phyloP scores from a whole-genome alignment of 2,329 filamentous ascomycete genomes.

The Blumeriella jaapii region DNA sequence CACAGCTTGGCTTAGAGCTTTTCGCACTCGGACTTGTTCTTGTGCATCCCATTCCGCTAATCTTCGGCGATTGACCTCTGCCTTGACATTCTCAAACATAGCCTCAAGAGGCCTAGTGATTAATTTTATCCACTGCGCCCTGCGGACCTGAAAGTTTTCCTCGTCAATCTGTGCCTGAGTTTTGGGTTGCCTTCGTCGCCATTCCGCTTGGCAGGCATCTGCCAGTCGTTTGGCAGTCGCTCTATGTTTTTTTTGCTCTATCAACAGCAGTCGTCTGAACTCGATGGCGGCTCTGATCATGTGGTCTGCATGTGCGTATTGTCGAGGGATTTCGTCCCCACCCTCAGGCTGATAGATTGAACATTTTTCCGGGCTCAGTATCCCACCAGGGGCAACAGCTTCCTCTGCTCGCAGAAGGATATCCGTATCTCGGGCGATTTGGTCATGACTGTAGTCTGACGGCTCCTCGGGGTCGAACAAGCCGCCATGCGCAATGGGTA shows the following conservation, averaged over 20 bases:
- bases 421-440: conserved; percentile 55
- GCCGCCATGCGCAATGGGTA: conserved; percentile 48
- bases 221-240: conserved; percentile 70
- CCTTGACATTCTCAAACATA: conserved; percentile 54
- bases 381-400: conserved; percentile 62
- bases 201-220: conserved; percentile 65
- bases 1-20: conserved; percentile 62
- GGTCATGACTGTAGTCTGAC: conserved; percentile 45
- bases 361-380: conserved; percentile 60
- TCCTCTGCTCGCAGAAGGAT: conserved; percentile 59
- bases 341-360: conserved; percentile 63
- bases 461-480: conserved; percentile 43
- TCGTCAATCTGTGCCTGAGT: conserved; percentile 69
- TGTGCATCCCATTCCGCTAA: conserved; percentile 53
- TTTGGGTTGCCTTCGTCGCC: conserved; percentile 62
- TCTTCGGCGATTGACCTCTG: conserved; percentile 48
- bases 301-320: conserved; percentile 84
- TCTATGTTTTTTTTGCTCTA: conserved; percentile 69
- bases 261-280: conserved; percentile 68
- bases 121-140: conserved; percentile 60
- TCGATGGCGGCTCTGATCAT: conserved; percentile 67
- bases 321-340: conserved; percentile 58
- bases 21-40: conserved; percentile 51
- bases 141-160: conserved; percentile 59
- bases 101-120: conserved; percentile 39